These are phyloP conservation scores for Hypsizygus ulmarius DNA, from an alignment of 1,284 basidiomycete genomes.

Conservation along the genomic window DNA sequence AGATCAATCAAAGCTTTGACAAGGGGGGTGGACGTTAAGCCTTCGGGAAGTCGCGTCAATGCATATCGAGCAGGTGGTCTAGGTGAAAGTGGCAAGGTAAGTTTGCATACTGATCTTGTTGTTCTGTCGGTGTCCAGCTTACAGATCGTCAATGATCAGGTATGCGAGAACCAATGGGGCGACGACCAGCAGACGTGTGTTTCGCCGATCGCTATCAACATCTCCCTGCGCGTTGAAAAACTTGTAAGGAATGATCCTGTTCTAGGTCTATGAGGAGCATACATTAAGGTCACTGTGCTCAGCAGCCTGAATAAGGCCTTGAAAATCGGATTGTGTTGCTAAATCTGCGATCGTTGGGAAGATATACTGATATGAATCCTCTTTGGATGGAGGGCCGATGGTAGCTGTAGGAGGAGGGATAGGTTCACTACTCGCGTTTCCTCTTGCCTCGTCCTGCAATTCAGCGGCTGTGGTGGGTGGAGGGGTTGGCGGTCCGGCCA, in stretches of 20 bases:
- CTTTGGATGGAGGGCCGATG: slow-evolving; percentile 15
- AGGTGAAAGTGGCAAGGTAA: slow-evolving; percentile 10
- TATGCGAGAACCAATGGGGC: slow-evolving; percentile 61
- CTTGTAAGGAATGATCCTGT: background rate
- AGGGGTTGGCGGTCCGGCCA: slow-evolving; percentile 54
- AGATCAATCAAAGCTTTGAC: slow-evolving; percentile 44
- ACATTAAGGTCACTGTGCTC: slow-evolving; percentile 54
- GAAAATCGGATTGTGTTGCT: slow-evolving; percentile 41
- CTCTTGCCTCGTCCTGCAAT: slow-evolving; percentile 47
- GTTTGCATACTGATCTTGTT: slow-evolving; percentile 1
- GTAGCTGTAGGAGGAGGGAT: slow-evolving; percentile 1
- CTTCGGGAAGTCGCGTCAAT: slow-evolving; percentile 50
- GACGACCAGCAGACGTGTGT: slow-evolving; percentile 48
- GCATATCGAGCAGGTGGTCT: slow-evolving; percentile 60
- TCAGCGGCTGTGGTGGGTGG: slow-evolving; percentile 54
- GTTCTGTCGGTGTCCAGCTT: slow-evolving; percentile 22
- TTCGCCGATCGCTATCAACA: slow-evolving; percentile 39
- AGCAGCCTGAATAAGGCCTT: slow-evolving; percentile 44
- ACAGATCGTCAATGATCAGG: slow-evolving; percentile 60
- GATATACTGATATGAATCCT: slow-evolving; percentile 36
- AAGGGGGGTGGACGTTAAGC: slow-evolving; percentile 42
- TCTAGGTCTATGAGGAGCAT: slow-evolving; percentile 20
- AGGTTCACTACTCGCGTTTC: slow-evolving; percentile 6
- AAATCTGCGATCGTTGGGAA: slow-evolving; percentile 45
- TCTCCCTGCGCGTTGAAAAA: slow-evolving; percentile 15